phyloP scores from a whole-genome alignment of 2,329 filamentous ascomycete species.

The Diaporthe sp. region DNA sequence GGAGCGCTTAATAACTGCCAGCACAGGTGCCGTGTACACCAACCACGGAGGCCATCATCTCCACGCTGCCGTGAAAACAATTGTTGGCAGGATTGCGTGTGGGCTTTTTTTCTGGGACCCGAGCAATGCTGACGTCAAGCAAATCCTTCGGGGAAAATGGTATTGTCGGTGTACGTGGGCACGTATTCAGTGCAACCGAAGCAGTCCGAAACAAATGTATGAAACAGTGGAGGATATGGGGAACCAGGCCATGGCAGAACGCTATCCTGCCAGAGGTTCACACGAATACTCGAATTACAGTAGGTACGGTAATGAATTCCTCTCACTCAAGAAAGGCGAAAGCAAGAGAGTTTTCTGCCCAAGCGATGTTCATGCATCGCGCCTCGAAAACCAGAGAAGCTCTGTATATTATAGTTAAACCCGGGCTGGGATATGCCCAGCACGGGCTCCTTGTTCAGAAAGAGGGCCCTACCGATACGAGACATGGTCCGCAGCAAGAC shows the following conservation, averaged over 20 bases:
- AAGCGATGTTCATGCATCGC: no score
- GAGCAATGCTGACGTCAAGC: not conserved
- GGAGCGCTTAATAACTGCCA: not conserved
- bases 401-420: not conserved
- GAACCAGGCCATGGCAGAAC: not conserved
- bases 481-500: not conserved
- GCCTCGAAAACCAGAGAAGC: not conserved
- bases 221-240: not conserved
- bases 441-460: no score
- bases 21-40: not conserved
- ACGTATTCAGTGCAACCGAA: not conserved
- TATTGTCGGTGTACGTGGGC: not conserved
- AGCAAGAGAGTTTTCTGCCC: not conserved
- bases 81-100: not conserved
- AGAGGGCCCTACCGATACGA: not conserved
- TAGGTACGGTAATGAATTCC: not conserved
- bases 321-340: not conserved
- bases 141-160: not conserved
- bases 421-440: not conserved
- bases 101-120: not conserved
- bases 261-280: no score
- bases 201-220: not conserved
- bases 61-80: not conserved
- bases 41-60: not conserved
- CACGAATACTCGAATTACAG: not conserved